These are phyloP conservation scores for Aspergillus calidoustus DNA, from an alignment of 2,329 filamentous ascomycete genomes.

Conservation along the genomic window DNA sequence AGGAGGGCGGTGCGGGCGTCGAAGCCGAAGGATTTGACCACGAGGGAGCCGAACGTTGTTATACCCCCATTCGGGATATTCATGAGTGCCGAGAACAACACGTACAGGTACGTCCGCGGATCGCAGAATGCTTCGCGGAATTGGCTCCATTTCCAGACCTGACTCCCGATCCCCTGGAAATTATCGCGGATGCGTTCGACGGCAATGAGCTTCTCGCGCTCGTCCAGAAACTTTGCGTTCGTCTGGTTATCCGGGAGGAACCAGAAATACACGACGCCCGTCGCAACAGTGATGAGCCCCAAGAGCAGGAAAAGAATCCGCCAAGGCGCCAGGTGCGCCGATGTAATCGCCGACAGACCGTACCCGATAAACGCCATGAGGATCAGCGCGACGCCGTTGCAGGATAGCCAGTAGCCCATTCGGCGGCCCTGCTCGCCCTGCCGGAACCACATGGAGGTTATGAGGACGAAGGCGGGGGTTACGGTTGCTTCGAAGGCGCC, in stretches of 20 bases:
- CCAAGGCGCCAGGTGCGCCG: constrained; percentile 13
- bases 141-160: constrained; percentile 54
- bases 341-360: constrained; percentile 16
- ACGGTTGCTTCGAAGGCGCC: constrained; percentile 24
- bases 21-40: constrained; percentile 49
- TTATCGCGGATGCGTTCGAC: constrained; percentile 39
- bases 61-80: constrained; percentile 50
- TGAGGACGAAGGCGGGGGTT: constrained; percentile 17
- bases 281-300: constrained; percentile 18
- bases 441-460: constrained; percentile 23
- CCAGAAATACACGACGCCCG: constrained; percentile 14
- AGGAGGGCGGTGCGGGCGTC: constrained; percentile 49
- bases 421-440: constrained; percentile 21
- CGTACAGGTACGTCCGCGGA: constrained; percentile 50
- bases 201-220: constrained; percentile 19
- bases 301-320: constrained; percentile 22
- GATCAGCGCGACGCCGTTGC: constrained; percentile 22
- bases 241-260: constrained; percentile 22
- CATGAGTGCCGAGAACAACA: constrained; percentile 39
- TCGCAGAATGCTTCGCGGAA: constrained; percentile 52
- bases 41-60: constrained; percentile 49
- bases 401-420: constrained; percentile 24
- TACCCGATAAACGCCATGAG: constrained; percentile 17
- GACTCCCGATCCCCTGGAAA: constrained; percentile 52
- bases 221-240: constrained; percentile 17